phyloP scores from a whole-genome alignment of 2,329 filamentous ascomycete genomes.

The Paracamarosporium sp. region DNA sequence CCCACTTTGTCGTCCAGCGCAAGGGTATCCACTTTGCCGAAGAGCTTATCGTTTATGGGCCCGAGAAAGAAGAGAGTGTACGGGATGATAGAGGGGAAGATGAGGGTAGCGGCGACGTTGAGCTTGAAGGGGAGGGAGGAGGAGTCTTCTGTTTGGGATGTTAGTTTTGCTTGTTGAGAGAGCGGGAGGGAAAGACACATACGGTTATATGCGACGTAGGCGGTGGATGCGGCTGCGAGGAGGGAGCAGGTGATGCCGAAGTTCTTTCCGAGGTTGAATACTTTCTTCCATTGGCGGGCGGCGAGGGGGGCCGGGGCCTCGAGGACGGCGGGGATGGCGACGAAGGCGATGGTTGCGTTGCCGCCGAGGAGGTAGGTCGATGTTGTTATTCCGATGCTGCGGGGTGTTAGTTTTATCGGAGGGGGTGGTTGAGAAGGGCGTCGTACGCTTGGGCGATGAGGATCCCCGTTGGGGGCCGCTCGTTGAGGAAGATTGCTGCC shows the following conservation, averaged over 20 bases:
- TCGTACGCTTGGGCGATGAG: slow-evolving; percentile 57
- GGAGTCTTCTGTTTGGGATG: slow-evolving; percentile 23
- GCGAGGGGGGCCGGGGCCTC: slow-evolving; percentile 63
- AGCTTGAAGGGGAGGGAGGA: slow-evolving; percentile 47
- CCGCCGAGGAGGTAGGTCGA: slow-evolving; percentile 32
- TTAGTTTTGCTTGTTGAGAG: background rate
- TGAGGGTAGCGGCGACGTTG: slow-evolving; percentile 55
- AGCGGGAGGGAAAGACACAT: slow-evolving; percentile 1
- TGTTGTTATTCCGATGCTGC: background rate
- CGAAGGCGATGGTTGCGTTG: slow-evolving; percentile 48
- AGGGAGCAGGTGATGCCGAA: slow-evolving; percentile 50
- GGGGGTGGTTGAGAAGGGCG: background rate
- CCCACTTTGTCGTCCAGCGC: slow-evolving; percentile 48
- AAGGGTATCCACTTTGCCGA: slow-evolving; percentile 52
- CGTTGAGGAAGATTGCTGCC: slow-evolving; percentile 26
- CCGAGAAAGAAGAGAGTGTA: slow-evolving; percentile 59
- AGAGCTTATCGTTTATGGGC: slow-evolving; percentile 58
- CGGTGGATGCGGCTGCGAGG: slow-evolving; percentile 51
- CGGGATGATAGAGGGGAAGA: slow-evolving; percentile 57
- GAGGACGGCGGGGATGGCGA: slow-evolving; percentile 60
- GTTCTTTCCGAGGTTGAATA: slow-evolving; percentile 50
- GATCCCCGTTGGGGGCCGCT: slow-evolving; percentile 41
- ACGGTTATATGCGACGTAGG: slow-evolving; percentile 56
- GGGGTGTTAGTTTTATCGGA: no score
- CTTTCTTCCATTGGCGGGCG: slow-evolving; percentile 61